A percentile compares a stretch with the other conserved stretches of the same genome.
Evolutionary conservation across 345 rosid genomes (phyloP).

Genomic region (Geranium rotundifolium): DNA sequence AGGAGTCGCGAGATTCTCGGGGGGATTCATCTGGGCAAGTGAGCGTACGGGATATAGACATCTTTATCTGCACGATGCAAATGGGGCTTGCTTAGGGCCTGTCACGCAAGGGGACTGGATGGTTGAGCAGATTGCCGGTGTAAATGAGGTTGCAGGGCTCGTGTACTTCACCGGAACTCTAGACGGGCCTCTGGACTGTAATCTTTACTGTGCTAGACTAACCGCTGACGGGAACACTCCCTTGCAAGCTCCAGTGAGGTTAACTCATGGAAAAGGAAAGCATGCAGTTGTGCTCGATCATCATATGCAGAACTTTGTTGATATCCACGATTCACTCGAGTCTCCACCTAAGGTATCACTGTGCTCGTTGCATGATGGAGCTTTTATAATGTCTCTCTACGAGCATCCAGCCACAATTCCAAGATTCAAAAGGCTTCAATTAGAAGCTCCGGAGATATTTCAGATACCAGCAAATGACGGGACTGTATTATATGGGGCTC

Average conservation of each 20-base stretch:
- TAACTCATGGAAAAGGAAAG: constrained; percentile 80
- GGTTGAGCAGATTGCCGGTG: constrained; percentile 85
- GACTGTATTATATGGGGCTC: constrained; percentile 54
- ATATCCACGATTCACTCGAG: constrained; percentile 73
- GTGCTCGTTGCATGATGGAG: constrained; percentile 60
- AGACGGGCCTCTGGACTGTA: constrained; percentile 66
- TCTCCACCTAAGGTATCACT: constrained; percentile 58
- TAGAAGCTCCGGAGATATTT: constrained; percentile 70
- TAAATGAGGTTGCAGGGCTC: constrained; percentile 53
- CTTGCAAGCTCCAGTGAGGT: constrained; percentile 34
- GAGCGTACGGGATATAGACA: constrained; percentile 85
- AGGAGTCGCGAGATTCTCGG: constrained; percentile 36
- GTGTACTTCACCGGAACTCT: constrained; percentile 76
- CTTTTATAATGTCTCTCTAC: constrained; percentile 43
- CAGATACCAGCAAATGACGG: constrained; percentile 67
- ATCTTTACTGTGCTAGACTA: constrained; percentile 56
- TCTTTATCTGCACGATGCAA: constrained; percentile 64
- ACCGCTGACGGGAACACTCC: constrained; percentile 24
- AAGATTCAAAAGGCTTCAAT: constrained; percentile 40
- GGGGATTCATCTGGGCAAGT: constrained; percentile 94
- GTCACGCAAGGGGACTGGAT: constrained; percentile 84
- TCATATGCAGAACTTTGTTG: constrained; percentile 71
- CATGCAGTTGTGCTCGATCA: constrained; percentile 75
- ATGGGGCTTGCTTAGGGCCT: constrained; percentile 66
- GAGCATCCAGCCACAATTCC: constrained; percentile 54